Conservation (phyloP, 768 basidiomycete species). For the Rossbeevera mucosa region DNA sequence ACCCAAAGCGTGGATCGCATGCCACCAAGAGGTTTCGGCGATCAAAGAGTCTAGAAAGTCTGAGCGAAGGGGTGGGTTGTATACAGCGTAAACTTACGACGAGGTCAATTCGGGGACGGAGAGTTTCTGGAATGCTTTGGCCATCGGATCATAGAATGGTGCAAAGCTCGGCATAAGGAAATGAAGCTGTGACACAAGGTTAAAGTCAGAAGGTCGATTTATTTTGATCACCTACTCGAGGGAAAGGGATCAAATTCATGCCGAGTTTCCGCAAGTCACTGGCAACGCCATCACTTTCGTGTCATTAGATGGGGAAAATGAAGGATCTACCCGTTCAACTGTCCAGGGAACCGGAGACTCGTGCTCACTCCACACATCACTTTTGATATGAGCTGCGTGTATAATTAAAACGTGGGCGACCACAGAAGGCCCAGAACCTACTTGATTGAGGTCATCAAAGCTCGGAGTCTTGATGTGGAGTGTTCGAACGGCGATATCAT, state of each 20-base stretch:
- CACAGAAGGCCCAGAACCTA: slow-evolving; percentile 27
- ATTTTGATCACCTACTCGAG: slow-evolving; percentile 54
- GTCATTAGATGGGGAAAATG: not conserved
- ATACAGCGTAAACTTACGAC: slow-evolving; percentile 45
- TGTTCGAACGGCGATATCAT: slow-evolving; percentile 63
- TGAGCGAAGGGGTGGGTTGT: not conserved
- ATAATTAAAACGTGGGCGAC: not conserved
- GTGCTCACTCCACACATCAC: slow-evolving; percentile 96
- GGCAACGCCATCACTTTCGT: slow-evolving; percentile 1
- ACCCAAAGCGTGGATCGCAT: slow-evolving; percentile 77
- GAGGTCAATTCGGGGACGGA: slow-evolving; percentile 68
- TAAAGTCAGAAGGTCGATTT: not conserved
- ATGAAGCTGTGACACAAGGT: slow-evolving; percentile 59
- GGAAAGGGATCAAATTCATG: slow-evolving; percentile 95
- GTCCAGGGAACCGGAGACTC: slow-evolving; percentile 89
- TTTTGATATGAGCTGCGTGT: slow-evolving; percentile 62
- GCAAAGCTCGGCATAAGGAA: slow-evolving; percentile 96
- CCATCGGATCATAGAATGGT: slow-evolving; percentile 71
- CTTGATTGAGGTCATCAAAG: slow-evolving; percentile 67
- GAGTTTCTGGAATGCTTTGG: slow-evolving; percentile 54
- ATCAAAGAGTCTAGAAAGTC: slow-evolving; percentile 61
- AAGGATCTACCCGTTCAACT: slow-evolving; percentile 71
- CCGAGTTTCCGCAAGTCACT: slow-evolving; percentile 87
- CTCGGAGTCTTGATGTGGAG: slow-evolving; percentile 60
- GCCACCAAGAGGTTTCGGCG: slow-evolving; percentile 77